Evolutionary conservation across 2,329 filamentous ascomycete species (phyloP).

Genomic region (Phialophora verrucosa): DNA sequence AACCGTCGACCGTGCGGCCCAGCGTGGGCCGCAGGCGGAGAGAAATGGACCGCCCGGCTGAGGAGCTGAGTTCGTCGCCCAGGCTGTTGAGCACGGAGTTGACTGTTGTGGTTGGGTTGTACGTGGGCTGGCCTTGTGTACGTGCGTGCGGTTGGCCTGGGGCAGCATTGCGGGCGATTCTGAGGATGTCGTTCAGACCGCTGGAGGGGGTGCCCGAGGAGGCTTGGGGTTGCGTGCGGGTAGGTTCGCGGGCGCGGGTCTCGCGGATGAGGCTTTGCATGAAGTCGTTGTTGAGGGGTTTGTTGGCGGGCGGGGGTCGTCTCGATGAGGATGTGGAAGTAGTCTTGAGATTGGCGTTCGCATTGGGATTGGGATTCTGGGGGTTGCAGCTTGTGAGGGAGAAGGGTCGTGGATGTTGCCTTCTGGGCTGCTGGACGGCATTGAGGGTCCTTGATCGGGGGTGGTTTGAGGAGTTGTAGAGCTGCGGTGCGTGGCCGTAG

Average conservation of each 20-base stretch:
- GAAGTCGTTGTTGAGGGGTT: constrained; percentile 9
- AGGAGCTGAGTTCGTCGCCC: constrained; percentile 8
- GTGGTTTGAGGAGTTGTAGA: constrained; percentile 9
- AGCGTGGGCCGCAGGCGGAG: constrained; percentile 41
- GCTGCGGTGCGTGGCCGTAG: neutral
- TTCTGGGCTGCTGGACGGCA: neutral
- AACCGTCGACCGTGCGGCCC: constrained; percentile 38
- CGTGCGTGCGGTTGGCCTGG: neutral
- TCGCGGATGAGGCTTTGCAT: constrained; percentile 15
- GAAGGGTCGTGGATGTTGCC: constrained; percentile 1
- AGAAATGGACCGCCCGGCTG: constrained; percentile 12
- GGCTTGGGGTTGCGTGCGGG: constrained; percentile 1
- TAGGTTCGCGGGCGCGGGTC: constrained; percentile 14
- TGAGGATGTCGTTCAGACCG: constrained; percentile 11
- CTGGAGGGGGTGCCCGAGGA: constrained; percentile 1
- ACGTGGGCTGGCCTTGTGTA: neutral
- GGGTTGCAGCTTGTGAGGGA: neutral
- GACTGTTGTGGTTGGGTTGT: constrained; percentile 13
- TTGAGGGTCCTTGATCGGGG: neutral
- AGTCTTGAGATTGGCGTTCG: neutral
- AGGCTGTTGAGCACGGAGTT: constrained; percentile 23
- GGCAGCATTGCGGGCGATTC: neutral
- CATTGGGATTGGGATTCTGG: neutral
- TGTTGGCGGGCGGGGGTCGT: neutral
- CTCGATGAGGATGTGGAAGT: constrained; percentile 1